Evolutionary conservation across 768 basidiomycete genomes (phyloP), one percentile per base, ranked within the genome.

Genomic region (Thelephora aurantiotincta): DNA sequence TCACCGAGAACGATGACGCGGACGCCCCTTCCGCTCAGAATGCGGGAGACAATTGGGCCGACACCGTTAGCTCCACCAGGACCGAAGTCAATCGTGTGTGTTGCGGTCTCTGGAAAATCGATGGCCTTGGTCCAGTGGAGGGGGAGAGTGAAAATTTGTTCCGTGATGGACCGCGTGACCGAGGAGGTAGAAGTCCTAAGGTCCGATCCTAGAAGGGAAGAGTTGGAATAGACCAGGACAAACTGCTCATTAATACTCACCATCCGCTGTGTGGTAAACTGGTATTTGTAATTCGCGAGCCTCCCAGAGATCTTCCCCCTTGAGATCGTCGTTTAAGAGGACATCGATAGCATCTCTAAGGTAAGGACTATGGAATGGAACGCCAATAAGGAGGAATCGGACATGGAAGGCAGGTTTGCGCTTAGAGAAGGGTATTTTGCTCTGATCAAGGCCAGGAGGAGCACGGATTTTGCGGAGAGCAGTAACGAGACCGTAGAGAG

Each of bases 71-170:
- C 60, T 12, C 94, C 93, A 51, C 96, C 94, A 1, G 96, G 90
- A 46, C 96, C 96, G 57, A 99, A 98, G 65, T 99, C 96, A 52
- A 98, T 68, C 2, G 89, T 84, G 62, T 99, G 96, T 3, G 93
- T 98, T 0, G 92, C 90, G 7, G 81, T 74, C 51, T 84, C 74
- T 1, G 92, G 87, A 75, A 98, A 94, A 51, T 79, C 68, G 33
- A 89, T 93, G 5, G 92, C 92, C 57, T 81, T 80, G 36, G 74
- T 68, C 96, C 96, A 98, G 67, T 96, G 86, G 54, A 99, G 92
- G 11, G 89, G 86, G 30, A 71, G 73, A 1, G 82, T 87, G 63
- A 94, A 94, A 55, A 98, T 91, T 61, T 94, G 92, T 53, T 92
- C 87, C 64, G 84, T 92, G 20, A 99, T 73, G 0, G 88, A 89